These are phyloP conservation scores for Tirmania nivea DNA, from an alignment of 495 filamentous ascomycete species.

Conservation along the genomic window DNA sequence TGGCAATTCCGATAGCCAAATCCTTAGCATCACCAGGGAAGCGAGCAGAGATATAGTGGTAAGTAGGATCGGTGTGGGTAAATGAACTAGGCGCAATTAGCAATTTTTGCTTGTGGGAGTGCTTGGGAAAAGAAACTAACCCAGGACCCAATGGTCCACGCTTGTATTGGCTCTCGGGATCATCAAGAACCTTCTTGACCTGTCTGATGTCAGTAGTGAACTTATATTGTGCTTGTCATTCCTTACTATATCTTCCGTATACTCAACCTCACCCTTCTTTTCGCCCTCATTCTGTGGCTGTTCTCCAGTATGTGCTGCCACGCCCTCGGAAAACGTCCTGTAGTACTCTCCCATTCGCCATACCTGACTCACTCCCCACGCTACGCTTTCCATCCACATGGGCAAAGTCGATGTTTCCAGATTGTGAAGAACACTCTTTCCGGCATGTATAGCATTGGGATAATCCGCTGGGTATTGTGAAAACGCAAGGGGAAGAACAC, in stretches of 20 bases:
- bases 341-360: constrained; percentile 13
- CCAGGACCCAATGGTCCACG: constrained; percentile 2
- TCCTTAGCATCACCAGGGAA: constrained; percentile 4
- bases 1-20: neutral
- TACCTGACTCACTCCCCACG: constrained; percentile 11
- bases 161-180: constrained; percentile 6
- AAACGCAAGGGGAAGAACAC: constrained; percentile 8
- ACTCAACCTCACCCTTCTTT: constrained; percentile 1
- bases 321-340: constrained; percentile 6
- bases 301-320: neutral
- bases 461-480: constrained; percentile 1
- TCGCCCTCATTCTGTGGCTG: neutral
- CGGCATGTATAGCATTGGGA: neutral
- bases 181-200: constrained; percentile 3
- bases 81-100: constrained; percentile 2
- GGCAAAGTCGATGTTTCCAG: constrained; percentile 13
- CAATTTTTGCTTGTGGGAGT: neutral
- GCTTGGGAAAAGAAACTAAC: neutral
- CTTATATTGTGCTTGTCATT: neutral
- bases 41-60: constrained; percentile 11
- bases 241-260: neutral
- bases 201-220: neutral
- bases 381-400: constrained; percentile 11
- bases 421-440: constrained; percentile 4
- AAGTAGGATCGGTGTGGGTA: constrained; percentile 8